Evolutionary conservation across 768 basidiomycete species (phyloP).

Genomic region (Neoboletus subvelutipes): DNA sequence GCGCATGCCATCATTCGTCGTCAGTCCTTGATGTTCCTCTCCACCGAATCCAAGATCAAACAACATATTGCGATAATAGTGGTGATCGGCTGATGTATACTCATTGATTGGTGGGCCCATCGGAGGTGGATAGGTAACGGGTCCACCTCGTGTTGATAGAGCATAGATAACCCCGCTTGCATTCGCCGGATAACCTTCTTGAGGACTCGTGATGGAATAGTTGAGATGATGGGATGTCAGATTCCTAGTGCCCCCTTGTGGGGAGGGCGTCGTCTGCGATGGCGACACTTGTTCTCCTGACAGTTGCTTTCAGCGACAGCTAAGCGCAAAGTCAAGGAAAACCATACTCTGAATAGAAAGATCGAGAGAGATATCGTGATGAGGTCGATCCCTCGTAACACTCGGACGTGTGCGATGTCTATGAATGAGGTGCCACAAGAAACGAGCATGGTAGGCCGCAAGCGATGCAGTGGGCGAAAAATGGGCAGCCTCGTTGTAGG

Average conservation of each 20-base stretch:
- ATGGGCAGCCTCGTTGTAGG: slow-evolving; percentile 71
- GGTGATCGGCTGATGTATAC: slow-evolving; percentile 51
- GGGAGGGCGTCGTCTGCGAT: slow-evolving; percentile 26
- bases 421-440: slow-evolving; percentile 69
- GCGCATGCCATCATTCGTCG: slow-evolving; percentile 26
- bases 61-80: slow-evolving; percentile 76
- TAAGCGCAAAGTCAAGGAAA: not conserved
- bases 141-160: slow-evolving; percentile 12
- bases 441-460: slow-evolving; percentile 77
- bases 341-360: slow-evolving; percentile 53
- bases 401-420: slow-evolving; percentile 51
- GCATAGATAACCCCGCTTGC: slow-evolving; percentile 14
- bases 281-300: slow-evolving; percentile 24
- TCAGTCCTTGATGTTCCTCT: slow-evolving; percentile 27
- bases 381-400: slow-evolving; percentile 37
- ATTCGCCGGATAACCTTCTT: slow-evolving; percentile 22
- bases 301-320: slow-evolving; percentile 9
- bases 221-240: slow-evolving; percentile 11
- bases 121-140: slow-evolving; percentile 25
- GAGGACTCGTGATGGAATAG: slow-evolving; percentile 17
- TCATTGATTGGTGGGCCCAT: slow-evolving; percentile 33
- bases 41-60: slow-evolving; percentile 68
- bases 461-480: slow-evolving; percentile 60
- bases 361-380: slow-evolving; percentile 50
- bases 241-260: slow-evolving; percentile 15